Percentiles rank a stretch among this genome's conserved stretches.
Conservation (phyloP, 106 monocot genomes). For the Cymbidium sinense region DNA sequence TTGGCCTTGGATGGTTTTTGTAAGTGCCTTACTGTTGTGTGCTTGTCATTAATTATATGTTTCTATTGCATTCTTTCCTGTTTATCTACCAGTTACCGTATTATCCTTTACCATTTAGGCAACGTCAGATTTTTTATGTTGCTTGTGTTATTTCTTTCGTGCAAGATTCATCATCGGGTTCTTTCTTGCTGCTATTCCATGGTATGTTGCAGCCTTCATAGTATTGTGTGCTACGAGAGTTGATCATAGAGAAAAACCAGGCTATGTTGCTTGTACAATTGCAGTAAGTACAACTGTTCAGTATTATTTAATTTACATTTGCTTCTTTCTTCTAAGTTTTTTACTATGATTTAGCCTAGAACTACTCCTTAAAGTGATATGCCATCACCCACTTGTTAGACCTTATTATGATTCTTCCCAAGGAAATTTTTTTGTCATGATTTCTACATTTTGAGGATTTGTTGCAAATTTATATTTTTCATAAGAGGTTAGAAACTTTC, state of each 20-base stretch:
- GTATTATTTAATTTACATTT: neutral
- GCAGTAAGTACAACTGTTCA: conserved; percentile 32
- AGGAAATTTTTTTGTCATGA: too few relatives aligned
- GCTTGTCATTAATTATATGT: neutral
- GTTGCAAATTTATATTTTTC: too few relatives aligned
- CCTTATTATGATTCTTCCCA: too few relatives aligned
- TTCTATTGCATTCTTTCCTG: neutral
- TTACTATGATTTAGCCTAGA: neutral
- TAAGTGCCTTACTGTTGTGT: conserved; percentile 7
- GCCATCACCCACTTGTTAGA: too few relatives aligned
- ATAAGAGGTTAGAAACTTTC: too few relatives aligned
- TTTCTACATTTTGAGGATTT: too few relatives aligned
- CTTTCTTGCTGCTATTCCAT: conserved; percentile 82
- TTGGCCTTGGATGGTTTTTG: conserved; percentile 31
- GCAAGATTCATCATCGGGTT: conserved; percentile 78
- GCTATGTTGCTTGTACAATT: conserved; percentile 70
- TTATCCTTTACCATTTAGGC: neutral
- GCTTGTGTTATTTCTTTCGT: neutral
- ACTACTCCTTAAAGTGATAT: too few relatives aligned
- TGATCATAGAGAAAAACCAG: conserved; percentile 79
- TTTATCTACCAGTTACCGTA: neutral
- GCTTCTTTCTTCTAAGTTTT: neutral
- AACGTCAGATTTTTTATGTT: neutral
- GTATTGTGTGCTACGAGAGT: conserved; percentile 46
- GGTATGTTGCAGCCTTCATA: conserved; percentile 80